Percentiles rank a stretch among this genome's conserved stretches.
Conservation (phyloP, 495 filamentous ascomycete species). For the Penicillium lividum region DNA sequence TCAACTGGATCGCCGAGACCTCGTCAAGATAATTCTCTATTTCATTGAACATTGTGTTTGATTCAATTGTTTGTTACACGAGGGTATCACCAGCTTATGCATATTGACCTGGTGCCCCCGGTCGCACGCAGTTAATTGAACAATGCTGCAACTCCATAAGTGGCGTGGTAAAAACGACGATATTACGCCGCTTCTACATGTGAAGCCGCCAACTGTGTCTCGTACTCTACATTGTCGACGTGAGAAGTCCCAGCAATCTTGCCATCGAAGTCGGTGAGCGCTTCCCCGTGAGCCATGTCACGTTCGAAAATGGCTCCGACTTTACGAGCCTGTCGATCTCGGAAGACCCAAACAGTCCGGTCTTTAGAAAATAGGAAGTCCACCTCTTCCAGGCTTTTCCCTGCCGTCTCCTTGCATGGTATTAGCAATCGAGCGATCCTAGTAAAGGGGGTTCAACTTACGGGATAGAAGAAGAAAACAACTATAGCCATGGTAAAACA, state of each 20-base stretch:
- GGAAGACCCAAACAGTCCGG: constrained; percentile 27
- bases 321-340: constrained; percentile 22
- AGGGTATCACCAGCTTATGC: too few species aligned
- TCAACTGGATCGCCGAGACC: too few species aligned
- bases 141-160: too few species aligned
- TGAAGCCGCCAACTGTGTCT: constrained; percentile 4
- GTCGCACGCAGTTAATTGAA: too few species aligned
- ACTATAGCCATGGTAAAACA: constrained; percentile 19
- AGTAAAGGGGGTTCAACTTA: not conserved
- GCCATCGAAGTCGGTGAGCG: constrained; percentile 32
- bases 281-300: constrained; percentile 34
- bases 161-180: not conserved
- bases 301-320: constrained; percentile 35
- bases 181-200: not conserved
- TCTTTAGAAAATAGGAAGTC: constrained; percentile 30
- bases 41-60: too few species aligned
- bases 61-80: too few species aligned
- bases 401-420: constrained; percentile 21
- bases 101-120: too few species aligned
- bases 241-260: constrained; percentile 1
- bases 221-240: constrained; percentile 35
- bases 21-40: too few species aligned
- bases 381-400: constrained; percentile 28
- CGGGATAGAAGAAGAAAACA: constrained; percentile 26
- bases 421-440: not conserved